Percentiles rank a stretch among this genome's conserved stretches.
These are phyloP conservation scores for Plasmodium malariae DNA, from an alignment of 169 alveolate genomes.

Conservation along the genomic window DNA sequence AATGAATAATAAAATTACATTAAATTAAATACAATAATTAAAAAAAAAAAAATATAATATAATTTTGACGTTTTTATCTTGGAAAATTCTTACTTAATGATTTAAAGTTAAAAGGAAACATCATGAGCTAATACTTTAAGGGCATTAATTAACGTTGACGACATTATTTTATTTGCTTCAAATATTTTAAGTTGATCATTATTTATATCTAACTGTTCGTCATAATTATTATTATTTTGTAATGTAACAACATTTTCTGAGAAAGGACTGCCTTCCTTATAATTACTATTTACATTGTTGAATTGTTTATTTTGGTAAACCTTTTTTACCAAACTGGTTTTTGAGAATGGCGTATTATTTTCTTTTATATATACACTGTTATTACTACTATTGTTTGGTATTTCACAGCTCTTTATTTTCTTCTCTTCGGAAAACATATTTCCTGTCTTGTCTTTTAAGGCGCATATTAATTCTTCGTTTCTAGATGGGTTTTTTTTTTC, in stretches of 20 bases:
- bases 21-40: too few relatives aligned
- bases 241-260: neutral
- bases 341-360: neutral
- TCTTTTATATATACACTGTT: neutral
- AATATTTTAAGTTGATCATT: conserved; percentile 34
- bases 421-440: neutral
- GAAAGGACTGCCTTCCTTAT: conserved; percentile 5
- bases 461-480: conserved; percentile 1
- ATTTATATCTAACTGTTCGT: neutral
- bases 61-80: too few relatives aligned
- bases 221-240: neutral
- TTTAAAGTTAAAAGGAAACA: conserved; percentile 15
- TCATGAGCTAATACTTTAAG: conserved; percentile 54
- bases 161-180: conserved; percentile 51
- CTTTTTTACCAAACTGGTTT: conserved; percentile 35
- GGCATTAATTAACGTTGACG: conserved; percentile 32
- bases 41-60: too few relatives aligned
- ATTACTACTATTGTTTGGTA: neutral
- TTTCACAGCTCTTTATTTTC: neutral
- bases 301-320: neutral
- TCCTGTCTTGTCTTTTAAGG: conserved; percentile 2
- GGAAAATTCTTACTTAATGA: too few relatives aligned
- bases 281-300: neutral
- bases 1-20: too few relatives aligned
- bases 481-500: conserved; percentile 6